phyloP scores from a whole-genome alignment of 208 protist genomes.

The Trypanosoma brucei region DNA sequence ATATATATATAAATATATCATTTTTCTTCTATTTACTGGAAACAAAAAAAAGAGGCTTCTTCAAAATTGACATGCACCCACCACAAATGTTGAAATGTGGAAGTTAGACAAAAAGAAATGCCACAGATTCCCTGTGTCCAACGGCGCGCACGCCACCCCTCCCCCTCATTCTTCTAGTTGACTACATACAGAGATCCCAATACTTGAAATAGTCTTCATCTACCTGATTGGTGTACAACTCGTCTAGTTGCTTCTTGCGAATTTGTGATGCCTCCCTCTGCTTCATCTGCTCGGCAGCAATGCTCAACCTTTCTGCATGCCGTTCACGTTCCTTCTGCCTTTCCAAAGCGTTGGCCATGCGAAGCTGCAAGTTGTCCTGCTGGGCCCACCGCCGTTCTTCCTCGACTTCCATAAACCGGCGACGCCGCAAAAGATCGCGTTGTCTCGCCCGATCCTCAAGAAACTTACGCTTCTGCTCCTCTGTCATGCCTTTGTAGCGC shows the following conservation, averaged over 20 bases:
- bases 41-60: slow-evolving; percentile 12
- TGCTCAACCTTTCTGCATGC: slow-evolving; percentile 46
- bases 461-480: slow-evolving; percentile 46
- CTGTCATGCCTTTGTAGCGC: slow-evolving; percentile 76
- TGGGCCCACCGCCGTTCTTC: slow-evolving; percentile 83
- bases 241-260: slow-evolving; percentile 57
- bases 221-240: slow-evolving; percentile 82
- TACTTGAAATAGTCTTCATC: slow-evolving; percentile 92
- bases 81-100: no score
- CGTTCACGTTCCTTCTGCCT: slow-evolving; percentile 81
- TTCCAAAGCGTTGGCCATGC: slow-evolving; percentile 85
- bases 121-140: not conserved
- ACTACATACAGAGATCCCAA: slow-evolving; percentile 78
- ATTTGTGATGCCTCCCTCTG: slow-evolving; percentile 45
- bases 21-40: no score
- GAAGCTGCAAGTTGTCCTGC: slow-evolving; percentile 85
- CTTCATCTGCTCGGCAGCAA: slow-evolving; percentile 63
- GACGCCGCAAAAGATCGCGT: slow-evolving; percentile 71
- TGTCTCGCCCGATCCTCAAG: slow-evolving; percentile 69
- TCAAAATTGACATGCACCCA: slow-evolving; percentile 39
- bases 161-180: not conserved
- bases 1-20: no score
- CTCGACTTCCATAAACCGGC: slow-evolving; percentile 82
- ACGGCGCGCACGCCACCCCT: not conserved
- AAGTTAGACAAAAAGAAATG: not conserved